Conservation (phyloP, 306 rosid species). For the Dalbergia cultrata region DNA sequence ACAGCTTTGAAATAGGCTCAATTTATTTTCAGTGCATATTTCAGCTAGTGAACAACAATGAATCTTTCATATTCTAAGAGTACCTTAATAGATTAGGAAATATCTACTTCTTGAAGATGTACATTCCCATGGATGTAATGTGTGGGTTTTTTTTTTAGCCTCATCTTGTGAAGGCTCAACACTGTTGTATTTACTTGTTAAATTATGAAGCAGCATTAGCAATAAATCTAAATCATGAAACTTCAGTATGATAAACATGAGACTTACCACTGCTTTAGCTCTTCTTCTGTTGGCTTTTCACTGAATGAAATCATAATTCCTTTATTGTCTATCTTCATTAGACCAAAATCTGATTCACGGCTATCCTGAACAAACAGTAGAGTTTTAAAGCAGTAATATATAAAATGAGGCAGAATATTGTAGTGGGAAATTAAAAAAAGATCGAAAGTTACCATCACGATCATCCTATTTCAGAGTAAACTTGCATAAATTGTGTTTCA, state of each 20-base stretch:
- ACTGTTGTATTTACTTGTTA: constrained; percentile 82
- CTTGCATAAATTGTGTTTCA: too few relatives aligned
- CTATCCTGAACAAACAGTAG: constrained; percentile 57
- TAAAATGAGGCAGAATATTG: too few relatives aligned
- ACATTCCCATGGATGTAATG: constrained; percentile 99
- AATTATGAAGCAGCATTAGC: constrained; percentile 43
- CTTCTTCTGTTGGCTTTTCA: constrained; percentile 86
- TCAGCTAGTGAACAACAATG: too few relatives aligned
- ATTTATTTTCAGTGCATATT: too few relatives aligned
- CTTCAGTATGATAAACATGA: constrained; percentile 18
- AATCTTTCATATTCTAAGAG: not conserved
- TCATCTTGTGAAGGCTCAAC: constrained; percentile 83
- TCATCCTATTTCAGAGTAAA: too few relatives aligned
- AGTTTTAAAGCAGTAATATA: constrained; percentile 36
- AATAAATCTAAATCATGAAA: constrained; percentile 10
- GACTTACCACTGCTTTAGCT: constrained; percentile 79
- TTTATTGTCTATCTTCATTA: constrained; percentile 92
- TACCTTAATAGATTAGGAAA: constrained; percentile 94
- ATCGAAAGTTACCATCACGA: too few relatives aligned
- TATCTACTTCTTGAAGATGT: constrained; percentile 94
- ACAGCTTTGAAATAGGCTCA: too few relatives aligned
- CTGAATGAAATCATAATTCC: constrained; percentile 73
- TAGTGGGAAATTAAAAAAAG: too few relatives aligned
- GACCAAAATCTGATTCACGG: constrained; percentile 98
- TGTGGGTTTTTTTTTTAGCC: constrained; percentile 83